Percentiles rank a stretch among this genome's conserved stretches.
Conservation (phyloP, 169 alveolate species). For the Theileria parva region DNA sequence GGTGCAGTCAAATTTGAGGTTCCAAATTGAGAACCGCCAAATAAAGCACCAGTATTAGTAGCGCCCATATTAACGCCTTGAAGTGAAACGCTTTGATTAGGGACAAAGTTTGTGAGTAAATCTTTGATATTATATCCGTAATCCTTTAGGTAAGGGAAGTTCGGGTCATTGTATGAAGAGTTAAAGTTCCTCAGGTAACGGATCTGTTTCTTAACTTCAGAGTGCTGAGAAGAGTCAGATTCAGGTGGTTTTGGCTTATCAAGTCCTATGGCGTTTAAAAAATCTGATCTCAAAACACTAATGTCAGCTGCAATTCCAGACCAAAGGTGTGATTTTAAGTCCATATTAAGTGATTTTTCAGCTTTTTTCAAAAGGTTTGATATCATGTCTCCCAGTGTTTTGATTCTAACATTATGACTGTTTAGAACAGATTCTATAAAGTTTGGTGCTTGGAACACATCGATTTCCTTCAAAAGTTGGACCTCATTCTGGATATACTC, state of each 20-base stretch:
- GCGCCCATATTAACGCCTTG: slow-evolving; percentile 4
- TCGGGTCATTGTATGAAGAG: slow-evolving; percentile 38
- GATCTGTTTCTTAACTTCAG: slow-evolving; percentile 54
- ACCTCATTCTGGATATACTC: slow-evolving; percentile 39
- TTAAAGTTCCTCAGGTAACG: slow-evolving; percentile 49
- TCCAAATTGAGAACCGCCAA: not conserved
- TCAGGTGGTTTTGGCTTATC: not conserved
- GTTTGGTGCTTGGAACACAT: slow-evolving; percentile 32
- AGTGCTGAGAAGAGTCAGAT: not conserved
- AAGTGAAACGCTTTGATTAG: not conserved
- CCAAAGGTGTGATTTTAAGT: slow-evolving; percentile 30
- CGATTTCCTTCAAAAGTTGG: slow-evolving; percentile 44
- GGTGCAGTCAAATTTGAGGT: not conserved
- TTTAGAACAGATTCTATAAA: slow-evolving; percentile 33
- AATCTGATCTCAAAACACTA: slow-evolving; percentile 41
- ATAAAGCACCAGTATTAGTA: not conserved
- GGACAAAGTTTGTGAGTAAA: slow-evolving; percentile 42
- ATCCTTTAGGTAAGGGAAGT: slow-evolving; percentile 18
- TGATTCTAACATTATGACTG: slow-evolving; percentile 34
- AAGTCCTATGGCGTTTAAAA: slow-evolving; percentile 50
- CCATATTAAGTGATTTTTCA: slow-evolving; percentile 3
- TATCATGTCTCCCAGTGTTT: slow-evolving; percentile 14
- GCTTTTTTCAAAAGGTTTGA: slow-evolving; percentile 29
- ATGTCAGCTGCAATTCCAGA: slow-evolving; percentile 22
- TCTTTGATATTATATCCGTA: slow-evolving; percentile 36